Evolutionary conservation across 2,329 filamentous ascomycete genomes (phyloP).

Genomic region (Scolecobasidium constrictum): DNA sequence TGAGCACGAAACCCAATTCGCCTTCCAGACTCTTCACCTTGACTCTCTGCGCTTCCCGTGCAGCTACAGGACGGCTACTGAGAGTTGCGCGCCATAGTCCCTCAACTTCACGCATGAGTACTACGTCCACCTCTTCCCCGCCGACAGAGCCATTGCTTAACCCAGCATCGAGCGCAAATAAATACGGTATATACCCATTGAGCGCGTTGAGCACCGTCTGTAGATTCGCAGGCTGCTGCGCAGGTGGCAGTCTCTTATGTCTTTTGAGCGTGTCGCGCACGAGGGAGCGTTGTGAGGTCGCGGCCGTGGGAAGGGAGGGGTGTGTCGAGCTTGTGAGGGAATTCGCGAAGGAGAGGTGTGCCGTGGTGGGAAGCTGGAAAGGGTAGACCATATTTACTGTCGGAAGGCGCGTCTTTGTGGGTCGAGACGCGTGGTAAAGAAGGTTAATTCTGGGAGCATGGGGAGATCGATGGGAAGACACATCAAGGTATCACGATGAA

Average conservation of each 20-base stretch:
- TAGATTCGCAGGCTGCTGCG: conserved; percentile 61
- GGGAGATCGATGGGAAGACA: too few species aligned
- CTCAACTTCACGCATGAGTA: conserved; percentile 57
- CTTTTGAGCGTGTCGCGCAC: conserved; percentile 76
- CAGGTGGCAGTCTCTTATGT: conserved; percentile 72
- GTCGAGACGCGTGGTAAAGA: too few species aligned
- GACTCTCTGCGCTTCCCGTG: conserved; percentile 54
- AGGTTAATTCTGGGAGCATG: too few species aligned
- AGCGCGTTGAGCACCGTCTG: conserved; percentile 57
- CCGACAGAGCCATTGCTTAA: conserved; percentile 45
- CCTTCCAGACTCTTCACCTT: conserved; percentile 66
- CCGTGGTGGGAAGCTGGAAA: conserved; percentile 82
- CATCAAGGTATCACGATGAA: too few species aligned
- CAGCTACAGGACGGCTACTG: conserved; percentile 33
- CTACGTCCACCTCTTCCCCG: conserved; percentile 55
- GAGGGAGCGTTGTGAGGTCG: conserved; percentile 74
- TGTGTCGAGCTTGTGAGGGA: conserved; percentile 72
- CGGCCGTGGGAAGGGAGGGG: conserved; percentile 73
- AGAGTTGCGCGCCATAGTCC: conserved; percentile 75
- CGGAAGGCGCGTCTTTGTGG: too few species aligned
- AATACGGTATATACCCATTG: conserved; percentile 71
- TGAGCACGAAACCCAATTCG: conserved; percentile 70
- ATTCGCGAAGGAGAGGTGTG: conserved; percentile 69
- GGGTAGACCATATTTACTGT: conserved; percentile 85
- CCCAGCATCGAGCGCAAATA: conserved; percentile 66